Evolutionary conservation across 108 stramenopile genomes (phyloP).

Genomic region (Pseudonitzschia multiseries): DNA sequence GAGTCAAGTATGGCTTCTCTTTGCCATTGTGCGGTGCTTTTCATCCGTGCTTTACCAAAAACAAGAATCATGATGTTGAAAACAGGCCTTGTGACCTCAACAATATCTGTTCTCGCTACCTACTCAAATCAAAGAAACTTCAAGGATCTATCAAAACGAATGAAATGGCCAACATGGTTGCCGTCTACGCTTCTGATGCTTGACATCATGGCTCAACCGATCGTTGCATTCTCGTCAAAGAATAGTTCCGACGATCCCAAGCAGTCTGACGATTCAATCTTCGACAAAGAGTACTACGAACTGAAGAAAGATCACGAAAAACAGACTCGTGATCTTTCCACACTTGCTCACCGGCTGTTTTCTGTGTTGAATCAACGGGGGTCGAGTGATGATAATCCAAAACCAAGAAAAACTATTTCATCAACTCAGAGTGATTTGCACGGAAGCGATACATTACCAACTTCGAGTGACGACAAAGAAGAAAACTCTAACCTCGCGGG

Average conservation of each 20-base stretch:
- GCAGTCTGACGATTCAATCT: conserved; percentile 29
- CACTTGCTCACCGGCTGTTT: conserved; percentile 42
- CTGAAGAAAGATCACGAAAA: conserved; percentile 61
- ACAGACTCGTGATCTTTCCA: conserved; percentile 37
- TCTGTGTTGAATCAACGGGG: conserved; percentile 32
- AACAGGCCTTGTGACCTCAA: conserved; percentile 45
- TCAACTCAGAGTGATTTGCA: conserved; percentile 17
- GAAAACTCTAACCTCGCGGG: not conserved
- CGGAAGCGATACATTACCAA: conserved; percentile 23
- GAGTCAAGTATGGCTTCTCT: conserved; percentile 44
- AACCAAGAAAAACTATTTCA: conserved; percentile 21
- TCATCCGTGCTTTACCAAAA: conserved; percentile 68
- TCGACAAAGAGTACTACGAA: conserved; percentile 44
- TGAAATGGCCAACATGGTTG: conserved; percentile 71
- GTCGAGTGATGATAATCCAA: conserved; percentile 5
- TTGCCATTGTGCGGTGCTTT: conserved; percentile 67
- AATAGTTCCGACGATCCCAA: conserved; percentile 32
- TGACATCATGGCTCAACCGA: conserved; percentile 81
- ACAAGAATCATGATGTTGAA: conserved; percentile 55
- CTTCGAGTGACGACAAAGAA: not conserved
- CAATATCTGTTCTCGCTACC: conserved; percentile 50
- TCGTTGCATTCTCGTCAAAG: conserved; percentile 35
- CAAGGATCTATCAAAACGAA: conserved; percentile 10
- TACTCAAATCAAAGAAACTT: not conserved
- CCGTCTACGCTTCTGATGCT: conserved; percentile 60